These are phyloP conservation scores for Obelidium mucronatum DNA, from an alignment of 192 early-diverging fungal genomes.

Conservation along the genomic window DNA sequence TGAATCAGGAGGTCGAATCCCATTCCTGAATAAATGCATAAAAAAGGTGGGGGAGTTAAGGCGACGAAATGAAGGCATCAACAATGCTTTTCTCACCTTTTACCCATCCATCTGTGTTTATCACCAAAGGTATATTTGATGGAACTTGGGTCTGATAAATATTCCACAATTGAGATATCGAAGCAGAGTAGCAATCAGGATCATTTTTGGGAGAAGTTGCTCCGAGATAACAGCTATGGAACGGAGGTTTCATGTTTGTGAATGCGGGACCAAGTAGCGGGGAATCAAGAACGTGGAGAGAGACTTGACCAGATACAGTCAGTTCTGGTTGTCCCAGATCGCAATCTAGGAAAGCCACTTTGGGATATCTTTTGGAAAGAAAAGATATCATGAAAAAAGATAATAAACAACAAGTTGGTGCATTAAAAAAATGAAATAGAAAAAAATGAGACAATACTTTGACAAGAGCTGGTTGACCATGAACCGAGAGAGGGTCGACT, in stretches of 20 bases:
- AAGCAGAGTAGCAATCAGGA: conserved; percentile 81
- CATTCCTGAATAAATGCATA: conserved; percentile 55
- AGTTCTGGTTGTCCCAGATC: conserved; percentile 95
- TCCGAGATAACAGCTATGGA: conserved; percentile 79
- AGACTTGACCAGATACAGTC: conserved; percentile 78
- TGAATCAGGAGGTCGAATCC: conserved; percentile 85
- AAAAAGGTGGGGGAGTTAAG: no score
- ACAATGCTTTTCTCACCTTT: no score
- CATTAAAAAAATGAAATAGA: background rate
- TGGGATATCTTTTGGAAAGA: conserved; percentile 57
- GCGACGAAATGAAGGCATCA: no score
- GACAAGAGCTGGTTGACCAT: conserved; percentile 79
- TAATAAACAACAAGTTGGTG: no score
- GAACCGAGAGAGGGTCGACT: conserved; percentile 86
- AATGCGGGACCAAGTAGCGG: conserved; percentile 87
- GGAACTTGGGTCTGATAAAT: conserved; percentile 61
- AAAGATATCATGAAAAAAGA: no score
- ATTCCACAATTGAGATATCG: conserved; percentile 66
- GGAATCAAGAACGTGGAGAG: conserved; percentile 72
- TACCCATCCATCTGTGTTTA: conserved; percentile 96
- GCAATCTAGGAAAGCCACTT: conserved; percentile 86
- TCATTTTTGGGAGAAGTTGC: conserved; percentile 76
- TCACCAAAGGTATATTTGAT: conserved; percentile 75
- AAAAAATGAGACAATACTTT: conserved; percentile 51
- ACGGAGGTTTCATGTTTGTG: conserved; percentile 69